Evolutionary conservation across 139 green algal genomes (phyloP).

Genomic region (Chlorella sorokiniana): DNA sequence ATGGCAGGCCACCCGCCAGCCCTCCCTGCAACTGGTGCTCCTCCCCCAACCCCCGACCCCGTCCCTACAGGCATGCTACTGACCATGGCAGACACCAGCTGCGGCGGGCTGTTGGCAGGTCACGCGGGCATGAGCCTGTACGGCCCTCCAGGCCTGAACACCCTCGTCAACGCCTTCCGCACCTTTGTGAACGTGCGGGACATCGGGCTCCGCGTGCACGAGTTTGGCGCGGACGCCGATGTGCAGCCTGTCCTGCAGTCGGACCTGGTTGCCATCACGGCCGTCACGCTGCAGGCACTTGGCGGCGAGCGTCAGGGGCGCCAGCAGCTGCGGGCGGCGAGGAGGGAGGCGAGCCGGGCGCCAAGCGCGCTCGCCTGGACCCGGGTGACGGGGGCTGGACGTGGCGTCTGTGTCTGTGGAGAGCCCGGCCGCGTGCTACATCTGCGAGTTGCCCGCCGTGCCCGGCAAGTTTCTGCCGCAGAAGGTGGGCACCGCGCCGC

Average conservation of each 20-base stretch:
- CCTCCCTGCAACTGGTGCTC: background rate
- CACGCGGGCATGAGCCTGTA: slow-evolving; percentile 37
- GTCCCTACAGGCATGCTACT: slow-evolving; percentile 68
- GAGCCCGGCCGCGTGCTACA: slow-evolving; percentile 61
- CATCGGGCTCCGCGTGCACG: slow-evolving; percentile 33
- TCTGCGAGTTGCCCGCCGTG: slow-evolving; percentile 72
- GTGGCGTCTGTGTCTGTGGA: slow-evolving; percentile 19
- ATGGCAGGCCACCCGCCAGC: too few relatives aligned
- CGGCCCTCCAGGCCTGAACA: slow-evolving; percentile 39
- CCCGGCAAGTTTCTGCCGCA: slow-evolving; percentile 89
- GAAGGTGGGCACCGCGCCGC: slow-evolving; percentile 41
- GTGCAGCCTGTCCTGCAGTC: slow-evolving; percentile 37
- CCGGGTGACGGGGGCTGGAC: background rate
- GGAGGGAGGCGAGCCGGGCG: slow-evolving; percentile 11
- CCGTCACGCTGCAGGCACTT: slow-evolving; percentile 36
- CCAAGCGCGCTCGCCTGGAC: slow-evolving; percentile 38
- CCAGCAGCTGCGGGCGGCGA: background rate
- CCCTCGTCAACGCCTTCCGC: slow-evolving; percentile 50
- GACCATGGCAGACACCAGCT: slow-evolving; percentile 51
- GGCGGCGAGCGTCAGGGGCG: background rate
- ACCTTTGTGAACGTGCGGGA: slow-evolving; percentile 53
- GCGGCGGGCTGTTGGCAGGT: slow-evolving; percentile 36
- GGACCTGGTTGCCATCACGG: slow-evolving; percentile 52
- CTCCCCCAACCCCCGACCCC: background rate
- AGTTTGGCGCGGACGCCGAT: slow-evolving; percentile 34